Base-by-base conservation (phyloP, 208 protist species). In the Crithidia expoeki region DNA sequence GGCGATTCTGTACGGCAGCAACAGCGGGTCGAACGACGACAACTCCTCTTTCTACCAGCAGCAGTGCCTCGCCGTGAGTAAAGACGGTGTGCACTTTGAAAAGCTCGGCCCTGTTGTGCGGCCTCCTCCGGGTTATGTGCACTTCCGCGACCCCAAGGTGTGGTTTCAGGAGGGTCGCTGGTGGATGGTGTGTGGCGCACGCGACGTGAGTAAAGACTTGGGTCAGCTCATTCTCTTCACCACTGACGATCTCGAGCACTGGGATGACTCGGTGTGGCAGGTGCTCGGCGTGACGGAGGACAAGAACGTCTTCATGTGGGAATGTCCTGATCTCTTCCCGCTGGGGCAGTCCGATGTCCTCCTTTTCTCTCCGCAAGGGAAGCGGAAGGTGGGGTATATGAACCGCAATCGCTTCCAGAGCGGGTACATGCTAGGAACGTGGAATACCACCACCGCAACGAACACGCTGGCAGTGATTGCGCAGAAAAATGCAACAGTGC, bases 1-100 rank as follows among this genome's bases (percentile, higher is more conserved):
- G 16, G 64, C 19, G 9, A n/a, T 28, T 1, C 19, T 50, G 27
- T 44, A 52, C 44, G 40, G 62, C 64, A 28, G 62, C 55, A 73
- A 11, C 56, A 44, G 66, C 55, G 16, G 4, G 17, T 2, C n/a
- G n/a, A n/a, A 40, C 3, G 44, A 44, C 33, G 56, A 56, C 17
- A 28, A 44, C 9, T n/a, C 25, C 2, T 50, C 60, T 23, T 60
- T 85, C 44, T 79, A 81, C 36, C 78, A 83, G 63, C 67, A 81
- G 65, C 82, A 86, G 78, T 87, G 82, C 57, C 77, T 87, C 40
- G 82, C 82, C 40, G 78, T 87, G 11, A 88, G 82, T 67, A 74
- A 50, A 5, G 74, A 81, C 38, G 74, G 70, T 33, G 28, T 79
- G 4, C 63, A 69, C 67, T 85, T 85, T 25, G 57, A 53, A 56